phyloP scores from a whole-genome alignment of 768 basidiomycete genomes.

The Auricularia sp. region DNA sequence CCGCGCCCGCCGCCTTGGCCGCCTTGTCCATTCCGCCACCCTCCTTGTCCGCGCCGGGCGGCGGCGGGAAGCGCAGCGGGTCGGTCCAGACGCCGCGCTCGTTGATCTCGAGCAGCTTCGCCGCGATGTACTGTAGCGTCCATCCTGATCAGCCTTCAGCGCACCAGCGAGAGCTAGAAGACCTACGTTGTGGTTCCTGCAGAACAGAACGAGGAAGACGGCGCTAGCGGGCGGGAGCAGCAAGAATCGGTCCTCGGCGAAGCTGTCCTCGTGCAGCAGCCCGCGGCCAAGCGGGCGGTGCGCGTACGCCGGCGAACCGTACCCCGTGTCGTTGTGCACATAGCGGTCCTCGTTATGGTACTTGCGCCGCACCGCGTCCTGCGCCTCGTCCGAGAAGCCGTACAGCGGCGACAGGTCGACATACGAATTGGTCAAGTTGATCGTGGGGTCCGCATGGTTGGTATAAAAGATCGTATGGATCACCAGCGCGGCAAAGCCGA shows the following conservation, averaged over 20 bases:
- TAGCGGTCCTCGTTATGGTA: constrained; percentile 1
- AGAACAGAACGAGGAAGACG: constrained; percentile 75
- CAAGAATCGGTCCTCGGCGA: constrained; percentile 69
- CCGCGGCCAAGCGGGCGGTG: constrained; percentile 41
- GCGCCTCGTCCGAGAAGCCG: constrained; percentile 34
- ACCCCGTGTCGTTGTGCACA: constrained; percentile 2
- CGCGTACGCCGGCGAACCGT: constrained; percentile 2
- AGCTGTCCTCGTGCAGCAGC: constrained; percentile 55
- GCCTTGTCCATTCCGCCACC: neutral
- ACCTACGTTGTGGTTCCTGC: constrained; percentile 78
- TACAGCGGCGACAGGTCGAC: constrained; percentile 50
- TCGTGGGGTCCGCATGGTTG: constrained; percentile 29
- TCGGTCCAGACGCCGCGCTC: constrained; percentile 57
- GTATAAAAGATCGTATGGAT: constrained; percentile 35
- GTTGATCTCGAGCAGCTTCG: constrained; percentile 69
- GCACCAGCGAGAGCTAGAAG: neutral
- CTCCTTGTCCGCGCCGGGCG: neutral
- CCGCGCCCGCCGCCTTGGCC: neutral
- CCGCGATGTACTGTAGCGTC: constrained; percentile 57
- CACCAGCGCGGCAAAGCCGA: constrained; percentile 19
- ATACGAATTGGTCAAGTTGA: constrained; percentile 47
- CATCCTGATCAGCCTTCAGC: neutral
- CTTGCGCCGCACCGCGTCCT: constrained; percentile 38
- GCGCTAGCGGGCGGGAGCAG: constrained; percentile 72
- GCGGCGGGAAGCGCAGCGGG: constrained; percentile 24